Evolutionary conservation across 345 rosid species (phyloP).

Genomic region (Mallotus nudiflorus): DNA sequence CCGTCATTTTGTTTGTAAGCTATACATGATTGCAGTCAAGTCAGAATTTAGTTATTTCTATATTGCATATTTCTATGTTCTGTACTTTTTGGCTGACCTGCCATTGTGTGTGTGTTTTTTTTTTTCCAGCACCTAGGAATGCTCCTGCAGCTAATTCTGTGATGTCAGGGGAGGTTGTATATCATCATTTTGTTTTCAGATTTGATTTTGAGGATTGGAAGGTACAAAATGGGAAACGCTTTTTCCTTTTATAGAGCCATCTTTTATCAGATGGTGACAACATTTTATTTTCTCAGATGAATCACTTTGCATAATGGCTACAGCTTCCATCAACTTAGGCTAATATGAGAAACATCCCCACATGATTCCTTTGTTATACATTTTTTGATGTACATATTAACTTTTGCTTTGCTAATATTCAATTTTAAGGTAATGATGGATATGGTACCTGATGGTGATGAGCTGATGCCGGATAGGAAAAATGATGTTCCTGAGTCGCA

Average conservation of each 20-base stretch:
- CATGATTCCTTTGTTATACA: not conserved
- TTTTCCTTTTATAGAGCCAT: not conserved
- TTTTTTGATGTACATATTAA: not conserved
- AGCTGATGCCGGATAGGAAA: conserved; percentile 70
- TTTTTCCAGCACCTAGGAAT: conserved; percentile 68
- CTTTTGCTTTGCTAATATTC: not conserved
- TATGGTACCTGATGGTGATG: conserved; percentile 57
- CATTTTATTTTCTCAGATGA: not conserved
- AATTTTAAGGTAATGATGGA: conserved; percentile 54
- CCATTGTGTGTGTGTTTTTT: not conserved
- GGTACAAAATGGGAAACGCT: conserved; percentile 42
- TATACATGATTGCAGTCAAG: conserved; percentile 8
- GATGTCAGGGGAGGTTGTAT: conserved; percentile 58
- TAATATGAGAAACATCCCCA: not conserved
- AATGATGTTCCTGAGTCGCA: conserved; percentile 34
- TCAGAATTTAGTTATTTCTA: not conserved
- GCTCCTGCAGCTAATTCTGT: conserved; percentile 65
- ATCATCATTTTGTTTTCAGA: conserved; percentile 83
- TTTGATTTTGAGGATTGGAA: conserved; percentile 90
- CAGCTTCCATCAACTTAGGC: not conserved
- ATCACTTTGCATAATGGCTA: not conserved
- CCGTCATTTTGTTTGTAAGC: conserved; percentile 72
- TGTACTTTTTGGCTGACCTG: not conserved
- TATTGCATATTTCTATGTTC: not conserved
- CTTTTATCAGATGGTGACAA: not conserved